Evolutionary conservation across 352 stramenopile genomes (phyloP).

Genomic region (Phytophthora ramorum): DNA sequence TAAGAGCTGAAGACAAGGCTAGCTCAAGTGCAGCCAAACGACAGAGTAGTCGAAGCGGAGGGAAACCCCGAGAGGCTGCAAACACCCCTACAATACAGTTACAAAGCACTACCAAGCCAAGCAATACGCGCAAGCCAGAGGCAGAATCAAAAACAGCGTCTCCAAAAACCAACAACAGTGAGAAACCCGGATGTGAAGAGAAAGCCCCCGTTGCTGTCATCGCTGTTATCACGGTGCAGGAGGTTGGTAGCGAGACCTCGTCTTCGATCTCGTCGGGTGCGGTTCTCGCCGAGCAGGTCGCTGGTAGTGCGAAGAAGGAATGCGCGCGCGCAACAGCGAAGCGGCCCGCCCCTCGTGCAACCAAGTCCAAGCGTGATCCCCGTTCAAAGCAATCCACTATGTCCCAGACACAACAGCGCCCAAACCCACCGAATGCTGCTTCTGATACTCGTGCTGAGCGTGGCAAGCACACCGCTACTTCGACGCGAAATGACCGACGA

Average conservation of each 20-base stretch:
- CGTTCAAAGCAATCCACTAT: background rate
- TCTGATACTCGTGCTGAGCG: slow-evolving; percentile 1
- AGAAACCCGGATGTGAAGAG: slow-evolving; percentile 1
- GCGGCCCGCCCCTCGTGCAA: background rate
- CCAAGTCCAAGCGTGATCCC: background rate
- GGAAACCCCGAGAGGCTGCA: slow-evolving; percentile 2
- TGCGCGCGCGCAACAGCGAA: slow-evolving; percentile 8
- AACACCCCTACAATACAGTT: background rate
- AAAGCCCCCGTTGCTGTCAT: slow-evolving; percentile 4
- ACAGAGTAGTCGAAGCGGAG: slow-evolving; percentile 10
- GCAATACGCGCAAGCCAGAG: background rate
- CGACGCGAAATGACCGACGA: slow-evolving; percentile 5
- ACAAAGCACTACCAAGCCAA: slow-evolving; percentile 1
- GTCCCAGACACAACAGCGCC: background rate
- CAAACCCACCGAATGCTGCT: slow-evolving; percentile 2
- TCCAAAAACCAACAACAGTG: slow-evolving; percentile 3
- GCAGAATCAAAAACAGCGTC: slow-evolving; percentile 11
- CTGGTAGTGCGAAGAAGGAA: slow-evolving; percentile 1
- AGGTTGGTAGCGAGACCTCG: background rate
- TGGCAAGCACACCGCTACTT: background rate
- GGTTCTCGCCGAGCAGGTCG: background rate
- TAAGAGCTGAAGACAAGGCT: slow-evolving; percentile 43
- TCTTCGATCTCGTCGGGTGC: slow-evolving; percentile 9
- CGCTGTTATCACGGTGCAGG: slow-evolving; percentile 6
- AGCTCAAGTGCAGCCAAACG: slow-evolving; percentile 13